Conservation (phyloP, 805 yeast genomes). For the Starmerella scarabaei region DNA sequence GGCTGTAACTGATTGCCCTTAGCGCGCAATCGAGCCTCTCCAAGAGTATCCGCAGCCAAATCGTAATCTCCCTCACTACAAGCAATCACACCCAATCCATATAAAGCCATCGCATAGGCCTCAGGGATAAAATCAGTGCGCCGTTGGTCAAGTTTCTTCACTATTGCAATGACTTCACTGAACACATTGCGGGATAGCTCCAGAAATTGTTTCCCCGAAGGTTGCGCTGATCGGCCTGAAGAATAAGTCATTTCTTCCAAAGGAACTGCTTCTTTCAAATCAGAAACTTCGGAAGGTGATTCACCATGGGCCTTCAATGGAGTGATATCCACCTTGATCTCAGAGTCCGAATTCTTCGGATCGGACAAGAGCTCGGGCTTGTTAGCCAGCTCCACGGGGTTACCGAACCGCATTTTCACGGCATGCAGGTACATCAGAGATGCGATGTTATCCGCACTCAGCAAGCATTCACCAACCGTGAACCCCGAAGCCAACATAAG, state of each 20-base stretch:
- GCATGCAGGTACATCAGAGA: conserved; percentile 52
- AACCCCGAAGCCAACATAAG: conserved; percentile 65
- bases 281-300: not conserved
- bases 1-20: conserved; percentile 51
- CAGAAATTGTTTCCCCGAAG: conserved; percentile 3
- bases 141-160: conserved; percentile 14
- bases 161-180: conserved; percentile 17
- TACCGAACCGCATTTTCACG: conserved; percentile 8
- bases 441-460: conserved; percentile 58
- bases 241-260: not conserved
- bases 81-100: conserved; percentile 71
- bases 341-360: not conserved
- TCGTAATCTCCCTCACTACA: conserved; percentile 45
- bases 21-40: conserved; percentile 61
- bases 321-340: not conserved
- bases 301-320: not conserved
- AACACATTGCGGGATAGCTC: conserved; percentile 12
- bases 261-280: not conserved
- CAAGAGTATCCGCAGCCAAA: conserved; percentile 46
- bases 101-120: conserved; percentile 66
- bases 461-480: conserved; percentile 47
- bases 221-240: not conserved
- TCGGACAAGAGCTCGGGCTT: not conserved
- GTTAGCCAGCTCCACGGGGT: conserved; percentile 1
- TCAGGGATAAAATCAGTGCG: conserved; percentile 35